Conservation (phyloP, 768 basidiomycete species). For the Suillus fuscotomentosus region DNA sequence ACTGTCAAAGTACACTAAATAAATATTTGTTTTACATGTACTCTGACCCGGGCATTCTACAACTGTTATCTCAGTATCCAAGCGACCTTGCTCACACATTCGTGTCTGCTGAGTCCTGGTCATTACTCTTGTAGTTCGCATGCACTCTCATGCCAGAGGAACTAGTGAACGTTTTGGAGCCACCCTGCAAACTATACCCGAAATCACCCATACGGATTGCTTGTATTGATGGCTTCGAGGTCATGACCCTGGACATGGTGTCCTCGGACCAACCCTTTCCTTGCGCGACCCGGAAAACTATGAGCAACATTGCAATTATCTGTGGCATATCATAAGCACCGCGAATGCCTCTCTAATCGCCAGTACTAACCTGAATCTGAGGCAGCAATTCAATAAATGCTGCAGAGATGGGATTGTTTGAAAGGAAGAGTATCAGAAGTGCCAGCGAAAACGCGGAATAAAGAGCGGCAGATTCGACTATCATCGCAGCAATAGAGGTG, state of each 20-base stretch:
- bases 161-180: not conserved
- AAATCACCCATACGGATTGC: not conserved
- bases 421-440: slow-evolving; percentile 28
- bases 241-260: not conserved
- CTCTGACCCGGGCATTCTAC: not conserved
- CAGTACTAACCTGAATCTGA: slow-evolving; percentile 25
- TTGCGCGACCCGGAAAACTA: slow-evolving; percentile 29
- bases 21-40: not conserved
- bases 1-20: not conserved
- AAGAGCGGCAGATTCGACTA: slow-evolving; percentile 34
- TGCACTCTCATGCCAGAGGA: not conserved
- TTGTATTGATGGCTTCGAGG: not conserved
- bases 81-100: not conserved
- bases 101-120: not conserved
- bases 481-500: slow-evolving; percentile 31
- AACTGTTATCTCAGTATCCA: not conserved
- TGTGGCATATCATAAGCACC: slow-evolving; percentile 5
- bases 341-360: not conserved
- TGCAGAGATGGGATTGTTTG: slow-evolving; percentile 21
- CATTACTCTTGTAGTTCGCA: not conserved
- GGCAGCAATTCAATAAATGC: slow-evolving; percentile 28
- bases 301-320: slow-evolving; percentile 29
- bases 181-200: not conserved
- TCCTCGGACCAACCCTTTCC: slow-evolving; percentile 25
- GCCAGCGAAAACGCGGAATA: slow-evolving; percentile 27